phyloP scores from a whole-genome alignment of 78 protist species.

The Protostelium mycophagum region DNA sequence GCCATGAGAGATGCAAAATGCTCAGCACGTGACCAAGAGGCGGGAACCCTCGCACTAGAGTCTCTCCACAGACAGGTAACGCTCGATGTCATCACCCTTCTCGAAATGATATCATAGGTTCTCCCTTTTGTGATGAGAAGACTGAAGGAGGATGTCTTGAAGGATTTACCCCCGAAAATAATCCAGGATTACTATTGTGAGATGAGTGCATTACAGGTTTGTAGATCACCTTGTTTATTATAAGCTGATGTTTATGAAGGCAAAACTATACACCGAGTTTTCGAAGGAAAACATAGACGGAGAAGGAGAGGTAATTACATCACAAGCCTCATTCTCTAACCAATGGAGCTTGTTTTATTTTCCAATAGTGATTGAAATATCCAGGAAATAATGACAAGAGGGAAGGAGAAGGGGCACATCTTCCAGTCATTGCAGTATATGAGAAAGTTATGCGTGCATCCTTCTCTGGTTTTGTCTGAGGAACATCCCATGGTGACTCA shows the following conservation, averaged over 20 bases:
- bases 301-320: too few species aligned
- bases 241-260: not conserved
- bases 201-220: conserved; percentile 68
- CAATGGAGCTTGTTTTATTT: not conserved
- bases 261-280: conserved; percentile 8
- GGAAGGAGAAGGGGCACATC: conserved; percentile 41
- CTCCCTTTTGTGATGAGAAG: conserved; percentile 96
- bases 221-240: not conserved
- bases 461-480: conserved; percentile 58
- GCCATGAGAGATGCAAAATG: conserved; percentile 58
- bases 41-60: conserved; percentile 72
- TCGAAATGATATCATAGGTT: too few species aligned
- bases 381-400: not conserved
- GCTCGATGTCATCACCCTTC: too few species aligned
- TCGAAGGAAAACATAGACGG: conserved; percentile 4
- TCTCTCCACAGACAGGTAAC: conserved; percentile 84
- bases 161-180: conserved; percentile 97
- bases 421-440: conserved; percentile 85
- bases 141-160: conserved; percentile 88
- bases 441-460: conserved; percentile 86
- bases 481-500: conserved; percentile 36
- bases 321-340: too few species aligned
- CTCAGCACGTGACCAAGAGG: conserved; percentile 44
- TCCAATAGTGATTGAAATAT: not conserved
- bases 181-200: conserved; percentile 86